These are phyloP conservation scores for Mortierella sp. DNA, from an alignment of 371 early-diverging fungal genomes.

Conservation along the genomic window DNA sequence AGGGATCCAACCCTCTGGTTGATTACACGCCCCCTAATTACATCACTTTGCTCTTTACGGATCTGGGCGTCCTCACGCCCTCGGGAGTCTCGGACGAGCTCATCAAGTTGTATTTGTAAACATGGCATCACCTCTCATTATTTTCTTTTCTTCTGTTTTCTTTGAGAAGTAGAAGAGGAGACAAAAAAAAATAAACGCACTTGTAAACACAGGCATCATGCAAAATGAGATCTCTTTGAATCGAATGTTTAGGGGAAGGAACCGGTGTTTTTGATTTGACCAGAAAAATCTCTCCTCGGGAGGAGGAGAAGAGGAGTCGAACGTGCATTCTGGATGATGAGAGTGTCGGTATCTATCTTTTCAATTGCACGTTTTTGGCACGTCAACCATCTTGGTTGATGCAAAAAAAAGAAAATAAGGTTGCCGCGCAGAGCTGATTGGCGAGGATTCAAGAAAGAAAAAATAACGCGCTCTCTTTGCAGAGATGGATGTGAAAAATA, in stretches of 20 bases:
- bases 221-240: background rate
- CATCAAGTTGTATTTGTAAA: constrained; percentile 84
- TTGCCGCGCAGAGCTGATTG: constrained; percentile 22
- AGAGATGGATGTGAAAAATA: background rate
- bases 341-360: background rate
- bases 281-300: too few relatives aligned
- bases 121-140: background rate
- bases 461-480: background rate
- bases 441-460: constrained; percentile 12
- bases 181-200: constrained; percentile 1
- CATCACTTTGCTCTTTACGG: constrained; percentile 92
- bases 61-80: constrained; percentile 95
- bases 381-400: background rate
- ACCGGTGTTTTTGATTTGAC: too few relatives aligned
- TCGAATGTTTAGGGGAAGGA: too few relatives aligned
- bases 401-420: background rate
- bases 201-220: background rate
- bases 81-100: constrained; percentile 93
- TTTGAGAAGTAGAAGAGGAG: background rate
- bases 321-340: background rate
- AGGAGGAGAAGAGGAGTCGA: too few relatives aligned
- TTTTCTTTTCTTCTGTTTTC: background rate
- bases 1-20: constrained; percentile 80
- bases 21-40: constrained; percentile 97
- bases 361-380: background rate